A percentile compares a stretch with the other conserved stretches of the same genome.
Conservation (phyloP, 2,329 filamentous ascomycete genomes). For the Boeremia lycopersici region DNA sequence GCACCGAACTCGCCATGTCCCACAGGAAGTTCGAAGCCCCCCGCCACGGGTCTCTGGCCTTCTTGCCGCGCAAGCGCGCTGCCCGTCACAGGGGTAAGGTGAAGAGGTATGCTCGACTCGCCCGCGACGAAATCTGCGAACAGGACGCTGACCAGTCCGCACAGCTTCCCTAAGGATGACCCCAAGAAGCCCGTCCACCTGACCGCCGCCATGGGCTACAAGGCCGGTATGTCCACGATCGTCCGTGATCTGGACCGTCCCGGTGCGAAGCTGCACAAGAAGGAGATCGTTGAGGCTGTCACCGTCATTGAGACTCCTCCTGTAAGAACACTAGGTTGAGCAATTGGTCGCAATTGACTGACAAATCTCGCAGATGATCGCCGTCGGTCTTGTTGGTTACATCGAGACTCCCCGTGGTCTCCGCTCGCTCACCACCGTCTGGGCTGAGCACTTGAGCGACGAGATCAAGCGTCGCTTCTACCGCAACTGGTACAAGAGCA, state of each 20-base stretch:
- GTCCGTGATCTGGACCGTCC: conserved; percentile 99
- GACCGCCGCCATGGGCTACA: conserved; percentile 98
- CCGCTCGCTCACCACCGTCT: conserved; percentile 98
- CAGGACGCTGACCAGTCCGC: conserved; percentile 31
- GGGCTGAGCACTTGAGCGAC: conserved; percentile 98
- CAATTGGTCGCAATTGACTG: conserved; percentile 45
- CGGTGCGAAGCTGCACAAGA: conserved; percentile 98
- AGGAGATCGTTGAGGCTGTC: conserved; percentile 53
- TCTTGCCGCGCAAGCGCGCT: conserved; percentile 76
- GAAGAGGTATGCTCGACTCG: conserved; percentile 80
- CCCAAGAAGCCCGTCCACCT: conserved; percentile 99
- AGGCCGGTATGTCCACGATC: conserved; percentile 99
- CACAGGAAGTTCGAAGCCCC: conserved; percentile 83
- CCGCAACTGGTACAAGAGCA: conserved; percentile 99
- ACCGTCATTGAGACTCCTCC: conserved; percentile 52
- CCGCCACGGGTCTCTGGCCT: conserved; percentile 79
- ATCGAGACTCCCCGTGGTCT: conserved; percentile 99
- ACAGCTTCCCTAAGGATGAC: conserved; percentile 99
- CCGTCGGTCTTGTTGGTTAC: conserved; percentile 99
- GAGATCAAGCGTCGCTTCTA: conserved; percentile 99
- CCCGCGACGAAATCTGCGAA: conserved; percentile 23
- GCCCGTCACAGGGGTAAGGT: conserved; percentile 95
- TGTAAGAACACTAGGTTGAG: conserved; percentile 77
- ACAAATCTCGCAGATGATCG: conserved; percentile 79
- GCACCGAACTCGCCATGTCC: conserved; percentile 53